phyloP scores from a whole-genome alignment of 139 green algal species.

The Chlamydomonas eustigma region DNA sequence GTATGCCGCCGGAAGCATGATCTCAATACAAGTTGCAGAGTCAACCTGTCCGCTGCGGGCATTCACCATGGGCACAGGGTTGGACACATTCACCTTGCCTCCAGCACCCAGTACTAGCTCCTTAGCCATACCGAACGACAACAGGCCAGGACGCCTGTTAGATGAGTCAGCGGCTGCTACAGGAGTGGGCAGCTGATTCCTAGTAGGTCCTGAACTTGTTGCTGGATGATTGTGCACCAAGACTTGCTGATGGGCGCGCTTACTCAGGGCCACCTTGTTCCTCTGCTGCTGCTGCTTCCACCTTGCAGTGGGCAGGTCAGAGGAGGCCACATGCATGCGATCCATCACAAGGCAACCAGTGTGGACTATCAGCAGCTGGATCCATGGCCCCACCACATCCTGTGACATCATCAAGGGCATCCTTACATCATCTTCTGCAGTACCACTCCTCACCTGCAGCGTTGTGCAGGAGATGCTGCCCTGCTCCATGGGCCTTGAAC shows the following conservation, averaged over 20 bases:
- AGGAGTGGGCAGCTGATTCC: not conserved
- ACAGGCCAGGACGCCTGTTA: not conserved
- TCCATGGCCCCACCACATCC: not conserved
- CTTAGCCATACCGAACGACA: conserved; percentile 6
- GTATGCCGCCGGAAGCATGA: conserved; percentile 8
- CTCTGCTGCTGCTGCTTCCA: too few species aligned
- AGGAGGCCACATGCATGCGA: not conserved
- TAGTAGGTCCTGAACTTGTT: not conserved
- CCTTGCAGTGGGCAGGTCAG: not conserved
- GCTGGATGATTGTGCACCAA: too few species aligned
- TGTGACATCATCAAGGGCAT: too few species aligned
- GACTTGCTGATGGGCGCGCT: not conserved
- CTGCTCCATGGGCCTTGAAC: not conserved
- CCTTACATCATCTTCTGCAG: too few species aligned
- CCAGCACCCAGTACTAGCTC: not conserved
- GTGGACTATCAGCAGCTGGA: not conserved
- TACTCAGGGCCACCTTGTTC: not conserved
- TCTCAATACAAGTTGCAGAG: conserved; percentile 7
- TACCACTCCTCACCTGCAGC: not conserved
- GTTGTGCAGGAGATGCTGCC: not conserved
- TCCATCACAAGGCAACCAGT: not conserved
- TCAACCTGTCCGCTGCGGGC: not conserved
- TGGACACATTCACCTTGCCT: not conserved
- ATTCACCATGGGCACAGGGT: conserved; percentile 10
- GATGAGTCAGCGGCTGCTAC: not conserved